Conservation (phyloP, 257 asterid genomes). For the Knoxia roxburghii region DNA sequence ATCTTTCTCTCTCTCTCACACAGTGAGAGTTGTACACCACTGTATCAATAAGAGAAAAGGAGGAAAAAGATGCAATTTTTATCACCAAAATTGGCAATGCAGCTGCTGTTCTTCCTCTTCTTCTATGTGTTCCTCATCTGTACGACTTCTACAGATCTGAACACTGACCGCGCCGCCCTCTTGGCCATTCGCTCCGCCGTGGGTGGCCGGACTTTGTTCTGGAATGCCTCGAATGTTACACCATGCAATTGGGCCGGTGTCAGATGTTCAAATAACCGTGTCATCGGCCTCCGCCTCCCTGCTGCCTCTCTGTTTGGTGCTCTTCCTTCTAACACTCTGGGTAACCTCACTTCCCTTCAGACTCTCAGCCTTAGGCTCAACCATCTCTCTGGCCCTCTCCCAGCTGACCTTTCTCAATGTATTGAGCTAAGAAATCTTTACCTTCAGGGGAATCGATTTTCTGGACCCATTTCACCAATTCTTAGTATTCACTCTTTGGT, state of each 20-base stretch:
- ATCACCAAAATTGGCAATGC: conserved; percentile 4
- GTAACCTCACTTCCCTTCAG: conserved; percentile 47
- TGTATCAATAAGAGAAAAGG: not conserved
- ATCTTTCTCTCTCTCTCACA: not conserved
- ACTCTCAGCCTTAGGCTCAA: conserved; percentile 74
- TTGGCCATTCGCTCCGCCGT: conserved; percentile 58
- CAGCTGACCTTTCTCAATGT: conserved; percentile 42
- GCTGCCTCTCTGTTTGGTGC: conserved; percentile 57
- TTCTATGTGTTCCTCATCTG: conserved; percentile 21
- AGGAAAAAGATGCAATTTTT: conserved; percentile 20
- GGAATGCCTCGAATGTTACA: conserved; percentile 46
- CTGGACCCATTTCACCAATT: conserved; percentile 39
- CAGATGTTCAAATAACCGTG: conserved; percentile 50
- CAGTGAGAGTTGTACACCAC: no score
- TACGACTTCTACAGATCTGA: conserved; percentile 40
- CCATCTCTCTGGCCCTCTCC: conserved; percentile 59
- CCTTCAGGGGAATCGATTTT: conserved; percentile 61
- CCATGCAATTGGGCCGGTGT: conserved; percentile 79
- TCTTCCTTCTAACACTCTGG: conserved; percentile 42
- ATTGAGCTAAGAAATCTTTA: conserved; percentile 56
- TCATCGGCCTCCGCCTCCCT: conserved; percentile 65
- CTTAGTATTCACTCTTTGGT: conserved; percentile 39
- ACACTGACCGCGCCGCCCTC: conserved; percentile 56
- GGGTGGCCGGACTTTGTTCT: conserved; percentile 58
- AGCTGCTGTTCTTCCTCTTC: conserved; percentile 22